Base-by-base conservation (phyloP, 1,284 basidiomycete species). In the Dichomitus squalens region DNA sequence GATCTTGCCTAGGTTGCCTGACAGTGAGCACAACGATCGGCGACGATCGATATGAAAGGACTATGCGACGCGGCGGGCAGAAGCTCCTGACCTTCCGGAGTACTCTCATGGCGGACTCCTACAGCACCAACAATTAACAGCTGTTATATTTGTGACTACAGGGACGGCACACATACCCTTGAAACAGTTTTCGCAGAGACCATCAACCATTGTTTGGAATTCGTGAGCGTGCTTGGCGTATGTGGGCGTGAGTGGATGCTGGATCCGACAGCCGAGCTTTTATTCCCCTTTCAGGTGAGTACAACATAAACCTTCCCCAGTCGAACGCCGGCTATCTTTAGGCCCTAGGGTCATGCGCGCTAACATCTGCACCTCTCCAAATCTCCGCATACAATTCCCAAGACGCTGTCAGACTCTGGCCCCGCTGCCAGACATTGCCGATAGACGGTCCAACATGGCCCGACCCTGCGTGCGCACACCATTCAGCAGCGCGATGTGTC, bases 91-190 rank as follows among this genome's bases (percentile, higher is more conserved):
- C 82, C 81, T 66, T 74, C 71, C 1, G 82, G 73, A 20, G 75
- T 78, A 33, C 84, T 84, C 64, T 85, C 82, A 61, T 85, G 83
- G 53, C 74, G 78, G 44, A 82, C 81, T 57, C 83, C 84, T 83
- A 43, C 9, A 40, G 9, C 21, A 25, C 2, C 18, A 18, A 38
- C 21, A 50, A 20, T 18, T 8, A 12, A 25, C 16, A 38, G 23
- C 8, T 14, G 4, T 3, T 18, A 11, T 9, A 6, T 7, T 9
- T 0, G 7, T 27, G 7, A 14, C 14, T 11, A 14, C 16, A 18
- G 2, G n/a, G 27, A 29, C 21, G 6, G n/a, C 25, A 38, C 7
- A 57, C 69, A 29, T 60, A 79, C 80, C 78, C 59, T 69, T 73
- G 59, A 82, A 60, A 60, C 83, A 84, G 61, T 83, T 70, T 57